Evolutionary conservation across 768 basidiomycete genomes (phyloP).

Genomic region (Agaricus sinodeliciosus): DNA sequence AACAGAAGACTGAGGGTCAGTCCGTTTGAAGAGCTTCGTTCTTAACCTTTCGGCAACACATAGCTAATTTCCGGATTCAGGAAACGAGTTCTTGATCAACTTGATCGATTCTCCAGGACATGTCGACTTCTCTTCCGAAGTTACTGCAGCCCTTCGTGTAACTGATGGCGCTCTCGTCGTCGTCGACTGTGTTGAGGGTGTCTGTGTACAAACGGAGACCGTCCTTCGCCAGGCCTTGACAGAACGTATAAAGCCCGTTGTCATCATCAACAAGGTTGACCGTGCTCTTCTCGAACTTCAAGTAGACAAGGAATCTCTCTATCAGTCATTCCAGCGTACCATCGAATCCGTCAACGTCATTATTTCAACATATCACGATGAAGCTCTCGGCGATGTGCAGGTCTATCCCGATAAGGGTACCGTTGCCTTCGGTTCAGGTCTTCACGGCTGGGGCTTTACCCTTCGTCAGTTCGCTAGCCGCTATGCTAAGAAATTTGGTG

Average conservation of each 20-base stretch:
- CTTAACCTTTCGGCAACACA: neutral
- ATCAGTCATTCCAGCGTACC: conserved; percentile 96
- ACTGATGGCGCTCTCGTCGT: conserved; percentile 99
- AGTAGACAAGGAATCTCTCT: conserved; percentile 93
- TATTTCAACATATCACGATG: conserved; percentile 95
- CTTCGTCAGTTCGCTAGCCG: conserved; percentile 94
- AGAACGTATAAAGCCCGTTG: conserved; percentile 99
- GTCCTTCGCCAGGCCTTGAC: conserved; percentile 95
- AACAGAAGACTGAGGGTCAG: conserved; percentile 91
- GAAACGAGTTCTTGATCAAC: conserved; percentile 98
- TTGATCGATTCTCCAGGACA: conserved; percentile 99
- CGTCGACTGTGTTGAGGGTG: conserved; percentile 99
- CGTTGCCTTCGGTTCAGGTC: conserved; percentile 97
- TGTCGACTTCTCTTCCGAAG: conserved; percentile 99
- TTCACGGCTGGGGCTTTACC: conserved; percentile 99
- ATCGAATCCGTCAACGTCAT: conserved; percentile 98
- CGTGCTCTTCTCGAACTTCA: conserved; percentile 98
- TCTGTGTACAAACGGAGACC: conserved; percentile 99
- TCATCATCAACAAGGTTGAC: conserved; percentile 99
- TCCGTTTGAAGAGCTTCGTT: conserved; percentile 10
- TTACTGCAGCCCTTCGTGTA: conserved; percentile 98
- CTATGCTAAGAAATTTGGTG: conserved; percentile 98
- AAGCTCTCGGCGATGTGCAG: conserved; percentile 93
- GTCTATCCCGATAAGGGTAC: conserved; percentile 98
- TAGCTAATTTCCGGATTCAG: conserved; percentile 27